These are phyloP conservation scores for Candida maris DNA, from an alignment of 805 yeast species.

Conservation along the genomic window DNA sequence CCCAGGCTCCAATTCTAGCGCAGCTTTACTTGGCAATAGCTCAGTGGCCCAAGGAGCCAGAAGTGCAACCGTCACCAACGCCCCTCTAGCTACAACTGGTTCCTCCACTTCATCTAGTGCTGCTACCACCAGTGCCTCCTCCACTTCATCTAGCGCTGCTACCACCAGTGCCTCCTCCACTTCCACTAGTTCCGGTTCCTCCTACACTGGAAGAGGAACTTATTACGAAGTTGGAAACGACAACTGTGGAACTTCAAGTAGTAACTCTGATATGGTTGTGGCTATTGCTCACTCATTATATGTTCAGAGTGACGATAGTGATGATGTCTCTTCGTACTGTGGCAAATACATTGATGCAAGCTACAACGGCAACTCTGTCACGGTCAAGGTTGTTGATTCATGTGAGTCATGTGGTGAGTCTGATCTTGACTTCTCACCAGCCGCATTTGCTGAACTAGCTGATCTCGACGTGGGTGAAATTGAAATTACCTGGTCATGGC, in stretches of 20 bases:
- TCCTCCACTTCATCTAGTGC: no score
- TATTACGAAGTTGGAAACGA: constrained; percentile 45
- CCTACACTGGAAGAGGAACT: constrained; percentile 44
- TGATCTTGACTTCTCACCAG: constrained; percentile 53
- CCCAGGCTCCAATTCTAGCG: no score
- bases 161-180: constrained; percentile 6
- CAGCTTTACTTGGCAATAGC: no score
- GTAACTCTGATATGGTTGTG: constrained; percentile 41
- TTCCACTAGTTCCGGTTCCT: constrained; percentile 5
- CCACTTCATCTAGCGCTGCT: constrained; percentile 7
- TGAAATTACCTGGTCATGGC: constrained; percentile 45
- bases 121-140: no score
- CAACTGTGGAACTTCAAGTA: constrained; percentile 46
- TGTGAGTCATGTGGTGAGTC: constrained; percentile 45
- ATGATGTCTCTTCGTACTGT: constrained; percentile 39
- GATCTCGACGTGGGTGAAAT: constrained; percentile 44
- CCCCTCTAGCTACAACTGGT: no score
- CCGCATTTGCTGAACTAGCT: constrained; percentile 47
- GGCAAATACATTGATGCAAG: constrained; percentile 46
- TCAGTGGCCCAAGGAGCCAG: no score
- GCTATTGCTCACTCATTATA: constrained; percentile 47
- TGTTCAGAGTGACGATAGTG: constrained; percentile 22
- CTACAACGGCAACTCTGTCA: constrained; percentile 46
- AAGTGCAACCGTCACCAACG: no score
- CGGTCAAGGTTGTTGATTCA: constrained; percentile 51